These are phyloP conservation scores for Lasiodiplodia citricola DNA, from an alignment of 2,329 filamentous ascomycete species.

Conservation along the genomic window DNA sequence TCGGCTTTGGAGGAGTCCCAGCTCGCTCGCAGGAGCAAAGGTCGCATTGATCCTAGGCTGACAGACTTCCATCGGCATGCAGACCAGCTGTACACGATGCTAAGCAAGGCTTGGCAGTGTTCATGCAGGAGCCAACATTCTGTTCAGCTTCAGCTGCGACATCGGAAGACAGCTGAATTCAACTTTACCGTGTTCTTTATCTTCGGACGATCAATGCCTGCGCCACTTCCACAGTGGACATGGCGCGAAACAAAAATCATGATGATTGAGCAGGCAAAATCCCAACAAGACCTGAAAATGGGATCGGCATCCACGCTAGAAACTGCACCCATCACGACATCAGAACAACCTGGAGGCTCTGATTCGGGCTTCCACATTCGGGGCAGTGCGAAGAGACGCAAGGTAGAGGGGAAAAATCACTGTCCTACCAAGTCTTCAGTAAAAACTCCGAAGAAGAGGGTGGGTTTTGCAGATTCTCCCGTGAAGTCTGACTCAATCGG, in stretches of 20 bases:
- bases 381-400: too few species aligned
- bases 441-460: too few species aligned
- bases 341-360: too few species aligned
- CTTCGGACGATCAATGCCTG: background rate
- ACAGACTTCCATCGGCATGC: background rate
- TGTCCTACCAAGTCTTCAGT: too few species aligned
- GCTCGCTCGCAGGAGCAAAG: too few species aligned
- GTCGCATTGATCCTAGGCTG: background rate
- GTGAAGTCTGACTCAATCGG: accelerated
- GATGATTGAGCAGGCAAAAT: background rate
- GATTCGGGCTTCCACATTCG: too few species aligned
- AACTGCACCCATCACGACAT: too few species aligned
- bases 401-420: too few species aligned
- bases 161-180: background rate
- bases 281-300: too few species aligned
- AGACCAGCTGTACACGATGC: background rate
- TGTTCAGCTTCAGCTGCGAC: background rate
- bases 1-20: background rate
- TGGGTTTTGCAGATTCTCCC: too few species aligned
- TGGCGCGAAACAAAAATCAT: background rate
- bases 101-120: background rate
- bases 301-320: too few species aligned
- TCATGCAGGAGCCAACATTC: background rate
- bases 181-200: background rate
- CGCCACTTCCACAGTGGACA: background rate